A percentile compares a stretch with the other conserved stretches of the same genome.
These are phyloP conservation scores for Suhomyces vadensis DNA, from an alignment of 805 yeast species.

Conservation along the genomic window DNA sequence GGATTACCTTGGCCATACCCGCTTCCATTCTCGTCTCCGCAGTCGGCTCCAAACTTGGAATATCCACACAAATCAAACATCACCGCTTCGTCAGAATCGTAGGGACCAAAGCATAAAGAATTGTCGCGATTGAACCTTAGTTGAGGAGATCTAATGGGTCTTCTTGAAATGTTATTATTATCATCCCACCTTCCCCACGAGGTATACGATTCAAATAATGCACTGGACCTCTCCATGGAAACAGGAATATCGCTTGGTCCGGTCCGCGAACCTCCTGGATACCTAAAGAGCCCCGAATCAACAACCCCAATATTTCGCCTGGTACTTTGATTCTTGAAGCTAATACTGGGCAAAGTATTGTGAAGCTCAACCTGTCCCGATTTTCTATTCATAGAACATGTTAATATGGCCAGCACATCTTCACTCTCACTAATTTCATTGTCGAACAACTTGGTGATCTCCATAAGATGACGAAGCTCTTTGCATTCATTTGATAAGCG, in stretches of 20 bases:
- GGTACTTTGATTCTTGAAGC: conserved; percentile 16
- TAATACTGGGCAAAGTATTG: conserved; percentile 31
- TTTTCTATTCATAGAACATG: conserved; percentile 40
- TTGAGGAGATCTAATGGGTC: neutral
- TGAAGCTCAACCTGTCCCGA: conserved; percentile 36
- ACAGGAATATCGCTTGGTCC: neutral
- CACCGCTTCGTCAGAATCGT: neutral
- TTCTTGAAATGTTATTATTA: neutral
- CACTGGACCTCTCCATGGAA: neutral
- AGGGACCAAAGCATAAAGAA: neutral
- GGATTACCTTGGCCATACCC: neutral
- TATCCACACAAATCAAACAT: conserved; percentile 4
- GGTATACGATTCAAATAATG: neutral
- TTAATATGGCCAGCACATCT: conserved; percentile 19
- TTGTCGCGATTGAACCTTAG: neutral
- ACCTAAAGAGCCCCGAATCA: conserved; percentile 6
- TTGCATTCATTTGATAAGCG: conserved; percentile 1
- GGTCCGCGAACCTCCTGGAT: neutral
- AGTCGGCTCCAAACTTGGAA: conserved; percentile 1
- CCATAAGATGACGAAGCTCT: conserved; percentile 2
- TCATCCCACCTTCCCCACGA: conserved; percentile 2
- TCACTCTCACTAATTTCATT: conserved; percentile 6
- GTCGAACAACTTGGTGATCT: conserved; percentile 5
- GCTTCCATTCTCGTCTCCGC: neutral
- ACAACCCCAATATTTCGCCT: conserved; percentile 6